Base-by-base conservation (phyloP, 2,329 filamentous ascomycete genomes). In the Zasmidium angulare region DNA sequence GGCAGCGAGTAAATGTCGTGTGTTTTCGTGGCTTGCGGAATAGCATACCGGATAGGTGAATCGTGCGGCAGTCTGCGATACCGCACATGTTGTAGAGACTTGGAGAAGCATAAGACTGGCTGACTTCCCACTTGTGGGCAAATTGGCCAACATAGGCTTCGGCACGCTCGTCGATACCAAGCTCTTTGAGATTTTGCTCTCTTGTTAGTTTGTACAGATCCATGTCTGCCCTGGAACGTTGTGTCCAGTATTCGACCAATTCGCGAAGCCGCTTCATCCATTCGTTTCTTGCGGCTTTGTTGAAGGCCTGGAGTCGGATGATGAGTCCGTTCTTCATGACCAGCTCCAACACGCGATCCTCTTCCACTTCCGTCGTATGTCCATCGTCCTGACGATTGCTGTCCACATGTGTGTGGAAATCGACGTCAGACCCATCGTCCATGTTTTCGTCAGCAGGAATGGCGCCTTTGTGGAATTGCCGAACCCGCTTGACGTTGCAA, bases 51-150 rank as follows among this genome's bases (percentile, higher is more conserved):
- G 84, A 84, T 72, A 88, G 82, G 79, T 80, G 76, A 55, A 89
- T 84, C 19, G 83, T 78, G 46, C 86, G 83, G 69, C 86, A 89
- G 40, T 79, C 80, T 11, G 83, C 80, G 21, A 89, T 81, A n/a
- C 83, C 81, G 70, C 86, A 89, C 75, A 89, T 81, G 70, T 89
- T 86, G 76, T 87, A 88, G n/a, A 89, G 74, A 43, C 83, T 75
- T 1, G 86, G 82, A 1, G 82, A 86, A n/a, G 86, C 84, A 64
- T 82, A 82, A 1, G 85, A 83, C 63, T 86, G 81, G 17, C 79
- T 83, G 21, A 89, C 85, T 70, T 89, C 86, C 86, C 86, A 89
- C 67, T 89, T 88, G 63, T 80, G 77, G 0, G 85, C 85, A 67
- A 85, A 88, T 67, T 88, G 85, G 10, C 86, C 86, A n/a, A 89